These are phyloP conservation scores for Setaria italica DNA, from an alignment of 202 grass and related monocot species.

Conservation along the genomic window DNA sequence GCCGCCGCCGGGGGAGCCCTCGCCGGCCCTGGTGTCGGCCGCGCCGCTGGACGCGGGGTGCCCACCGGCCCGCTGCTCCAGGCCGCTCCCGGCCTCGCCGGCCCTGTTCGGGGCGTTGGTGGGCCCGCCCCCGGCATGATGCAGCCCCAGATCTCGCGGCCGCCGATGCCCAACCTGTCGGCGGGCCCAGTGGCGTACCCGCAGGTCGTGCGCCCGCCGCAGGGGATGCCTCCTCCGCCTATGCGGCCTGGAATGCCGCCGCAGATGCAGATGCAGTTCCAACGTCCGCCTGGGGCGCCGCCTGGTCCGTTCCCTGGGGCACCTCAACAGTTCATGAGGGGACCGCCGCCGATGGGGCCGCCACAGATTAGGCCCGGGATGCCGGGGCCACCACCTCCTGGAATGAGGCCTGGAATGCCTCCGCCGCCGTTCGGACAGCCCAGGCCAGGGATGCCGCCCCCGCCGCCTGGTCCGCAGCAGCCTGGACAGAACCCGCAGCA, in stretches of 20 bases:
- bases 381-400: conserved; percentile 69
- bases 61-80: conserved; percentile 82
- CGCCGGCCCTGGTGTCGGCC: conserved; percentile 69
- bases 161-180: conserved; percentile 82
- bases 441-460: conserved; percentile 83
- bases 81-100: conserved; percentile 81
- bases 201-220: conserved; percentile 81
- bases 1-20: conserved; percentile 56
- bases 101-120: conserved; percentile 79
- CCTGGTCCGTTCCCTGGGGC: conserved; percentile 66
- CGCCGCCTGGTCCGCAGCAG: conserved; percentile 82
- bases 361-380: conserved; percentile 80
- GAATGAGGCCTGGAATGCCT: conserved; percentile 94
- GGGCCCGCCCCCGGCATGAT: conserved; percentile 94
- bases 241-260: conserved; percentile 53
- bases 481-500: conserved; percentile 79
- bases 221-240: conserved; percentile 42
- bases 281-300: conserved; percentile 64
- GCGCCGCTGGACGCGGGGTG: conserved; percentile 72
- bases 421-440: conserved; percentile 69
- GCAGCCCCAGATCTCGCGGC: conserved; percentile 95
- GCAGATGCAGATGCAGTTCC: conserved; percentile 64
- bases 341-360: conserved; percentile 67
- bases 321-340: conserved; percentile 79
- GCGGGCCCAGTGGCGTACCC: conserved; percentile 82